Base-by-base conservation (phyloP, 1,284 basidiomycete species). In the Cryptococcus wingfieldii region DNA sequence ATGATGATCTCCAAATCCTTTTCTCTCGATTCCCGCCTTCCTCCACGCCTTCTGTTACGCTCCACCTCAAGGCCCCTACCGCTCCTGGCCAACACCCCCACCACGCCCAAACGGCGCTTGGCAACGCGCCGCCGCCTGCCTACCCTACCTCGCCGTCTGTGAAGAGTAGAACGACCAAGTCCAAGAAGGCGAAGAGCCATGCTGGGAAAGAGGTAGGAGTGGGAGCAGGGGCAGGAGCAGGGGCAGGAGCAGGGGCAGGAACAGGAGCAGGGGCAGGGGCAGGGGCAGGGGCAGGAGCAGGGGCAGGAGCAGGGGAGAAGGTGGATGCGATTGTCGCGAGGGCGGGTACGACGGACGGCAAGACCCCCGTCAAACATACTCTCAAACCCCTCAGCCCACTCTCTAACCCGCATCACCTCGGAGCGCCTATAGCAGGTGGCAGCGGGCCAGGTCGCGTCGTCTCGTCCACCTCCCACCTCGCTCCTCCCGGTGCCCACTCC, bases 1-100 rank as follows among this genome's bases (percentile, higher is more conserved):
- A 77, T 48, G 77, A 76, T 55, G 77, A 78, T 60, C 68, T 77
- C 19, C 55, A 67, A 25, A 78, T 78, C 57, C 65, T 78, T 19
- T 54, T 62, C 10, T 57, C 64, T n/a, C 67, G 75, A 2, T 65
- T 67, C 47, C 71, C 73, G 4, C 66, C 70, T 4, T 28, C 55
- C 7, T 66, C 70, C 0, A 68, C 68, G 5, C 50, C 64, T 6
- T 66, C 65, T 1, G 69, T 65, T 2, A 75, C 72, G 7, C 62
- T 77, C n/a, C 75, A 77, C 54, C 64, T 74, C 14, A 64, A 65
- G 37, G 59, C 63, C 1, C 65, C 69, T 9, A 34, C 51, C 42
- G 47, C 42, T 27, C 41, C 61, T 58, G 28, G 31, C 56, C n/a
- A 61, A 64, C 37, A 63, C 65, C 12, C 60, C 62, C 45, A 65